Percentiles rank a stretch among this genome's conserved stretches.
Conservation (phyloP, 169 alveolate genomes). For the Plasmodium coatneyi region DNA sequence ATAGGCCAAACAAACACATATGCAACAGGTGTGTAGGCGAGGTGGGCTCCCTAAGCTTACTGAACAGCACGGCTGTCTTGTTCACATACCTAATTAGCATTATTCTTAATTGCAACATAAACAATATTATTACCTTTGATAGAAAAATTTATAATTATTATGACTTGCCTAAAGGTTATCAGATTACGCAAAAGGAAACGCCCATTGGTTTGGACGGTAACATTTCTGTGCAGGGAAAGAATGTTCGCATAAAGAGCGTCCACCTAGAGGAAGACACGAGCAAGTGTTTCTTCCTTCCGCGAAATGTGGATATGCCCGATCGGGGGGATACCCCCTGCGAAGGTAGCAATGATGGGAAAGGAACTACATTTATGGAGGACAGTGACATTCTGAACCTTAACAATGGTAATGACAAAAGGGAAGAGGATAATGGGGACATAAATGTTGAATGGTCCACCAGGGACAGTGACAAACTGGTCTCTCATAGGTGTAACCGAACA, state of each 20-base stretch:
- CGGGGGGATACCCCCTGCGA: neutral
- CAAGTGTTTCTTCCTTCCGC: slow-evolving; percentile 32
- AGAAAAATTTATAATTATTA: slow-evolving; percentile 83
- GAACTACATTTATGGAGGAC: neutral
- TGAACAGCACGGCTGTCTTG: slow-evolving; percentile 79
- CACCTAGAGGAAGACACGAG: slow-evolving; percentile 87
- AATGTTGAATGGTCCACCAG: neutral
- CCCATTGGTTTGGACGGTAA: slow-evolving; percentile 84
- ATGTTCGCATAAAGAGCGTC: slow-evolving; percentile 66
- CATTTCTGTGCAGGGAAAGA: slow-evolving; percentile 63
- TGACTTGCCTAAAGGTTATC: slow-evolving; percentile 87
- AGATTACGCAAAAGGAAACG: slow-evolving; percentile 79
- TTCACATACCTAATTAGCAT: slow-evolving; percentile 78
- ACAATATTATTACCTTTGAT: slow-evolving; percentile 73
- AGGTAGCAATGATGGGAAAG: neutral
- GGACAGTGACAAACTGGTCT: neutral
- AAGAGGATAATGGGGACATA: neutral
- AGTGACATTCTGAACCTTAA: neutral
- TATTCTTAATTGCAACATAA: slow-evolving; percentile 75
- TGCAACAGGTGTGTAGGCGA: slow-evolving; percentile 85
- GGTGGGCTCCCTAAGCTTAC: slow-evolving; percentile 78
- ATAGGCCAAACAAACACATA: slow-evolving; percentile 72
- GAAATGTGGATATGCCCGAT: neutral
- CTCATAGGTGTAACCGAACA: neutral
- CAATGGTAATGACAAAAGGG: neutral